Conservation (phyloP, 495 filamentous ascomycete genomes). For the Podospora australis region DNA sequence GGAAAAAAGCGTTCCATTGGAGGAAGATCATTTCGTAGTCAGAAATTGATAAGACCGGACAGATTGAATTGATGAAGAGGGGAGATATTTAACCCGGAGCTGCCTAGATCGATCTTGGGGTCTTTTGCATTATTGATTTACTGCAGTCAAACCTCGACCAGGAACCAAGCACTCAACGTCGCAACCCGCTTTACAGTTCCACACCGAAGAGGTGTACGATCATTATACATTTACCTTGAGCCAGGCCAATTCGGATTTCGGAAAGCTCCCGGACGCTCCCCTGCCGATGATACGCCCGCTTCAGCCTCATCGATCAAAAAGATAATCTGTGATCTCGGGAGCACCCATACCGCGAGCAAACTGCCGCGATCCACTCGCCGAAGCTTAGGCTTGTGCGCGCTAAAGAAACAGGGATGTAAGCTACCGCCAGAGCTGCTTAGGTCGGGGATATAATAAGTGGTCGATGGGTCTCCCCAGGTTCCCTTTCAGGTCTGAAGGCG, state of each 20-base stretch:
- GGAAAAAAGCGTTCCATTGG: neutral
- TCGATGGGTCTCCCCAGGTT: neutral
- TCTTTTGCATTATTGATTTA: too few relatives aligned
- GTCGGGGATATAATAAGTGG: neutral
- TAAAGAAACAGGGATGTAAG: conserved; percentile 9
- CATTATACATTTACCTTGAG: too few relatives aligned
- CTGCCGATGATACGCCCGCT: conserved; percentile 3
- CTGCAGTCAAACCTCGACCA: too few relatives aligned
- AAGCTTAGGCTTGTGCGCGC: neutral
- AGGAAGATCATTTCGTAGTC: neutral
- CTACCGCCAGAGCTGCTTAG: conserved; percentile 4
- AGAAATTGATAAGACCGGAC: neutral
- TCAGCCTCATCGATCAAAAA: neutral
- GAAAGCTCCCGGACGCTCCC: too few relatives aligned
- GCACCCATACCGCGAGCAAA: neutral
- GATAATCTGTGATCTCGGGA: too few relatives aligned
- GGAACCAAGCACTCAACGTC: too few relatives aligned
- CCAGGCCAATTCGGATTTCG: too few relatives aligned
- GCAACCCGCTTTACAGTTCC: too few relatives aligned
- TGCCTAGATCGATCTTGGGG: too few relatives aligned
- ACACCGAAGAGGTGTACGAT: too few relatives aligned
- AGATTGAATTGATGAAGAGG: neutral
- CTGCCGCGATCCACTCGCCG: conserved; percentile 4
- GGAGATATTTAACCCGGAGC: neutral
- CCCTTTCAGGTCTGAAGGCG: too few relatives aligned